phyloP scores from a whole-genome alignment of 495 filamentous ascomycete genomes.

The Tuber melanosporum region DNA sequence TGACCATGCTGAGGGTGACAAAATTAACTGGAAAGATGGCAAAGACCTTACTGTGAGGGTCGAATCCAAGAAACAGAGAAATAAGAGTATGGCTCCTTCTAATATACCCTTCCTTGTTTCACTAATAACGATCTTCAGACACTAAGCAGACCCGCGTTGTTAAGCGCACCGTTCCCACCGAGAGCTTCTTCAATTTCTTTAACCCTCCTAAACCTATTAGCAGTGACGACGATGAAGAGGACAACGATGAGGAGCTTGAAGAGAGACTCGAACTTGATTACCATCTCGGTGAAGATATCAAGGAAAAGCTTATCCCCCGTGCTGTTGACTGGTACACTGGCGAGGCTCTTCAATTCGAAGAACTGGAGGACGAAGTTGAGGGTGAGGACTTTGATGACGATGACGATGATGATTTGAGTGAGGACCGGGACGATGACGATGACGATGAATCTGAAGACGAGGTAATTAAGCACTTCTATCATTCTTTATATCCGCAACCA shows the following conservation, averaged over 20 bases:
- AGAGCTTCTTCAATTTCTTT: constrained; percentile 99
- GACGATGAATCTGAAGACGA: constrained; percentile 88
- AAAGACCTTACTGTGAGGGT: constrained; percentile 89
- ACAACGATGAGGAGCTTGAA: constrained; percentile 83
- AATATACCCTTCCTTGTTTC: background rate
- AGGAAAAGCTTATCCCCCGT: constrained; percentile 98
- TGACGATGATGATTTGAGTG: constrained; percentile 80
- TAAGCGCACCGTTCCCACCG: constrained; percentile 96
- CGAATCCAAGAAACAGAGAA: constrained; percentile 98
- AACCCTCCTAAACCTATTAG: constrained; percentile 81
- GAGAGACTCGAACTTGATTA: constrained; percentile 98
- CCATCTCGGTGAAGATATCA: constrained; percentile 98
- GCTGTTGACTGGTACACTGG: constrained; percentile 99
- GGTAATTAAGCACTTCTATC: constrained; percentile 51
- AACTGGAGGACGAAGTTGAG: constrained; percentile 79
- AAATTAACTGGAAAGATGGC: constrained; percentile 92
- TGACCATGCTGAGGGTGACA: constrained; percentile 94
- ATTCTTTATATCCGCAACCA: constrained; percentile 8
- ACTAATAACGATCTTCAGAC: constrained; percentile 49
- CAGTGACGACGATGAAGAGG: constrained; percentile 66
- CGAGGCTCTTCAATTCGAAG: constrained; percentile 95
- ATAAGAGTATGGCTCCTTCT: constrained; percentile 75
- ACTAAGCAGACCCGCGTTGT: constrained; percentile 98
- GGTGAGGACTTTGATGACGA: constrained; percentile 78
- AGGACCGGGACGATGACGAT: constrained; percentile 80